Evolutionary conservation across 2,329 filamentous ascomycete species (phyloP).

Genomic region (Colletotrichum melonis): DNA sequence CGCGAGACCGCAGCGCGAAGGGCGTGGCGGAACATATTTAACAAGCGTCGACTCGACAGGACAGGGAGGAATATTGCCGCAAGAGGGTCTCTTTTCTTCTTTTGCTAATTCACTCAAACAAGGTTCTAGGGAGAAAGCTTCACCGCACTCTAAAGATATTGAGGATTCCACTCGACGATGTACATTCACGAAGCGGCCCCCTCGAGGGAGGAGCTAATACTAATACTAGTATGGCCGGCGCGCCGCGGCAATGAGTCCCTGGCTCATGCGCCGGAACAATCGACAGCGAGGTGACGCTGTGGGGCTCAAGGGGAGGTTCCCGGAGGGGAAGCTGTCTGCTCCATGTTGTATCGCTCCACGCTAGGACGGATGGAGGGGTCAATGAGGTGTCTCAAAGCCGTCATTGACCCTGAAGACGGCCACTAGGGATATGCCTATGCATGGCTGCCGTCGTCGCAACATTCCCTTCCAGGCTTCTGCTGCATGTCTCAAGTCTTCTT

Average conservation of each 20-base stretch:
- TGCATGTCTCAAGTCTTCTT: slow-evolving; percentile 28
- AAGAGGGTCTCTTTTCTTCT: slow-evolving; percentile 10
- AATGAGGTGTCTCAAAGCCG: slow-evolving; percentile 8
- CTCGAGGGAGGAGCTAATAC: slow-evolving; percentile 25
- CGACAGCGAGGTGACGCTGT: slow-evolving; percentile 30
- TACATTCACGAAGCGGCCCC: slow-evolving; percentile 12
- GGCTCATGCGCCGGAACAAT: slow-evolving; percentile 32
- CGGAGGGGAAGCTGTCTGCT: not conserved
- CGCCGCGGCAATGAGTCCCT: slow-evolving; percentile 30
- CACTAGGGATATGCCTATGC: slow-evolving; percentile 11
- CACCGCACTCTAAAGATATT: slow-evolving; percentile 16
- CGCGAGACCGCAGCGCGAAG: slow-evolving; percentile 29
- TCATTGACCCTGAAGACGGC: slow-evolving; percentile 30
- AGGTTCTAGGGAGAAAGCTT: slow-evolving; percentile 31
- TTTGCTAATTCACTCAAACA: slow-evolving; percentile 15
- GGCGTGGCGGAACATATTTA: slow-evolving; percentile 32
- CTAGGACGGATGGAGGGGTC: slow-evolving; percentile 17
- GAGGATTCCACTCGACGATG: slow-evolving; percentile 14
- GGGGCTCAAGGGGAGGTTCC: slow-evolving; percentile 10
- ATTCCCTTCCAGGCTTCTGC: not conserved
- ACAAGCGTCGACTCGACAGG: not conserved
- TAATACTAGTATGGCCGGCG: slow-evolving; percentile 26
- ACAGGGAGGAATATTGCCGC: slow-evolving; percentile 27
- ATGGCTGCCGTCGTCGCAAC: not conserved
- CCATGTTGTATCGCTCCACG: slow-evolving; percentile 2